Evolutionary conservation across 2,329 filamentous ascomycete genomes (phyloP), one percentile per base, ranked within the genome.

Genomic region (Calonectria naviculata): DNA sequence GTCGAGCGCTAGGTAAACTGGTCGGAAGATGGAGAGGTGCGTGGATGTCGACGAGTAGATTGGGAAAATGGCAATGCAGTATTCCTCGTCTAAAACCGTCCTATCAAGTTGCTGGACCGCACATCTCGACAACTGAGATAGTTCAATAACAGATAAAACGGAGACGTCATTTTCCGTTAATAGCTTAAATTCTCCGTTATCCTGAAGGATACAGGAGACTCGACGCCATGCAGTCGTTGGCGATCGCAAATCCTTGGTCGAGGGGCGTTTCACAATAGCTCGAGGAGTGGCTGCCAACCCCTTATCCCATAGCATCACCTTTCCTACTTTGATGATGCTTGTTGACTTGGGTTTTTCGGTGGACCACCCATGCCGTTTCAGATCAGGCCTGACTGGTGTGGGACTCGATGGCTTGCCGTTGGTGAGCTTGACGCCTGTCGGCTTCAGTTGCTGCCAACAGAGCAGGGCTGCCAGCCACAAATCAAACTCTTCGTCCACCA

Each of bases 241-340:
- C 15, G 88, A 87, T 31, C 87, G 85, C 28, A 89, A 78, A 78
- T 92, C 89, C 70, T 88, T 85, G 1, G 89, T 89, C 2, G 90
- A 91, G 3, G 90, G 86, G 5, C 88, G 84, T 76, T 87, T 88
- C 61, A 90, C 86, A 67, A 92, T 88, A 21, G 89, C 85, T 52
- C 86, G 84, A 7, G 91, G 89, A 42, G 88, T 87, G 21, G 83
- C 83, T 15, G 90, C 87, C 8, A 85, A 79, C 2, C 92, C 93
- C 80, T 93, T 97, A 83, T 98, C 95, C 96, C 95, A 98, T 56
- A 97, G 88, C 79, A 95, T 92, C 80, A 98, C 90, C 80, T 95
- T 95, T 67, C 95, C 97, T 58, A 98, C 94, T 81, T 98, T 99
- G 85, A 98, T 98, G 75, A 98, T 97, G 67, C 93, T 97, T 1